phyloP scores from a whole-genome alignment of 2,329 filamentous ascomycete species.

The Colletotrichum australisinense region DNA sequence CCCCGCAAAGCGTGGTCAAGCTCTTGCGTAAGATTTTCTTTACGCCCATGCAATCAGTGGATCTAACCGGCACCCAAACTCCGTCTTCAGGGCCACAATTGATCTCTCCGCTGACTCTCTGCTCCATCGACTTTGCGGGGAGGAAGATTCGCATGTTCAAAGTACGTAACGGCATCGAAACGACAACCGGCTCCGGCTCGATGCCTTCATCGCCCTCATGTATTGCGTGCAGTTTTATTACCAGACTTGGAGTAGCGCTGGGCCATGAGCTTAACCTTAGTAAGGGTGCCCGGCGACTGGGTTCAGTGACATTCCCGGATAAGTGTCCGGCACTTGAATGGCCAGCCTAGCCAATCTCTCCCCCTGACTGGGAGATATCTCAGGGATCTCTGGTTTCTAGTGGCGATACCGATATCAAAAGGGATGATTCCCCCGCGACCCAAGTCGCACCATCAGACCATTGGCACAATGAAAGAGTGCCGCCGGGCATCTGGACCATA shows the following conservation, averaged over 20 bases:
- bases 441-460: not conserved
- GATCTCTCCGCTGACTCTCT: not conserved
- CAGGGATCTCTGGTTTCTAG: conserved; percentile 5
- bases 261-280: not conserved
- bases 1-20: conserved; percentile 22
- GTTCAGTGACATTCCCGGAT: not conserved
- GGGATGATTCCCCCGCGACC: conserved; percentile 2
- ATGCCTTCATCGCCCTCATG: not conserved
- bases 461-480: not conserved
- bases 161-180: conserved; percentile 5
- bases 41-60: conserved; percentile 22
- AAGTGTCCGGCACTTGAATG: not conserved
- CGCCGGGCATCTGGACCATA: not conserved
- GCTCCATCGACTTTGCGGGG: conserved; percentile 10
- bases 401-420: conserved; percentile 11
- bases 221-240: not conserved
- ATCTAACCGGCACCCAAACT: not conserved
- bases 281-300: not conserved
- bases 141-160: not conserved
- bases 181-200: not conserved
- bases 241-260: not conserved
- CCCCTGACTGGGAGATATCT: not conserved
- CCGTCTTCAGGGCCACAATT: not conserved
- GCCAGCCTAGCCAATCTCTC: not conserved
- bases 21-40: conserved; percentile 31